Base-by-base conservation (phyloP, 2,329 filamentous ascomycete genomes). In the Talaromyces sp. region DNA sequence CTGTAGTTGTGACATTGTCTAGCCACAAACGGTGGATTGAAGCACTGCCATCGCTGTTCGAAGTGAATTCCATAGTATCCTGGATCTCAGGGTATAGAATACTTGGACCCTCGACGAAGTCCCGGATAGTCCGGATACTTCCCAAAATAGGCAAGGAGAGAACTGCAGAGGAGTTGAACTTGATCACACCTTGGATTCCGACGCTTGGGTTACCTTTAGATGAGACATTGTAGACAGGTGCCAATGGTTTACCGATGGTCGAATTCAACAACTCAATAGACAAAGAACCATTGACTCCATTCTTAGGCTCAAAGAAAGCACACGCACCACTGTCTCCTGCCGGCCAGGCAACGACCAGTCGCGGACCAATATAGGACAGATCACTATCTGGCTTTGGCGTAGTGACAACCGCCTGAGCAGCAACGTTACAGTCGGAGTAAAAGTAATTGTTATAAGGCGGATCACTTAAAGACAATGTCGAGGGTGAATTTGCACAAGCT, bases 401-500 rank as follows among this genome's bases (percentile, higher is more conserved):
- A 0, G 84, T 87, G 0, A 87, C 71, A 0, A 88, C 79, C 0
- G 84, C 82, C 58, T 87, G 85, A 4, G 78, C 77, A 30, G 81
- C 78, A 1, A 79, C 76, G 56, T 85, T 77, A 66, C 84, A 87
- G 63, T 87, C 84, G 0, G 83, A 86, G 58, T 85, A 83, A 70
- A 88, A 86, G 68, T 83, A 86, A 62, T 87, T 86, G 35, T 83
- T 75, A 54, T 86, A 86, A 0, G 84, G 84, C 1, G 79, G 77
- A 56, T 85, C 82, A 29, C 75, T 80, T 0, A 62, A 49, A 4
- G 60, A 57, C n/a, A 62, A 27, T 3, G 44, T 58, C 3, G 55
- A 55, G 9, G 58, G 29, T 37, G 51, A 10, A 41, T 46, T 43
- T 14, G n/a, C n/a, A 35, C 60, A 62, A 39, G 13, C 20, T 14